Conservation (phyloP, 2,329 filamentous ascomycete genomes). For the Aspergillus felis region DNA sequence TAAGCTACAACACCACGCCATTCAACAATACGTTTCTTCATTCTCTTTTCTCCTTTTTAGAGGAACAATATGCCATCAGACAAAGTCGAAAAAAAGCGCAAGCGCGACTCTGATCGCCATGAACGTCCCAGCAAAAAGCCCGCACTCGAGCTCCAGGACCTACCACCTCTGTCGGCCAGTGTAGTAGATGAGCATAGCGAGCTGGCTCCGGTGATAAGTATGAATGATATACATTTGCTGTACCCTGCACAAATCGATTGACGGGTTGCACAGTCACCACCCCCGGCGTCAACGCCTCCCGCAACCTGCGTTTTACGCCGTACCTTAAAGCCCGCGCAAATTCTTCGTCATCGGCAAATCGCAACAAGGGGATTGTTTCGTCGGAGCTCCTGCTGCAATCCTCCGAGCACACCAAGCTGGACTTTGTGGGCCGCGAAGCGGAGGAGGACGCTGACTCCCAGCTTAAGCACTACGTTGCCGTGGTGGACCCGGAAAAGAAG, state of each 20-base stretch:
- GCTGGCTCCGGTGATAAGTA: constrained; percentile 50
- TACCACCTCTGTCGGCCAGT: constrained; percentile 42
- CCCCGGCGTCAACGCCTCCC: constrained; percentile 30
- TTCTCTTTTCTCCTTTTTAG: background rate
- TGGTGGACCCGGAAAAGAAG: constrained; percentile 54
- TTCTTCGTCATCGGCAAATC: constrained; percentile 22
- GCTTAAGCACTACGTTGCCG: constrained; percentile 58
- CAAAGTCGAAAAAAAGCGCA: constrained; percentile 49
- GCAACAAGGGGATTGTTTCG: constrained; percentile 34
- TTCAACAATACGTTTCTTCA: background rate
- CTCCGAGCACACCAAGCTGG: constrained; percentile 56
- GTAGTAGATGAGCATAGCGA: constrained; percentile 46
- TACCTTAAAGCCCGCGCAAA: constrained; percentile 50
- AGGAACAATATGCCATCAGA: constrained; percentile 28
- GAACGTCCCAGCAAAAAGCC: constrained; percentile 48
- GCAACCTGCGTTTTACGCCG: constrained; percentile 31
- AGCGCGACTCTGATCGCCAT: constrained; percentile 43
- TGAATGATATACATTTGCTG: constrained; percentile 10
- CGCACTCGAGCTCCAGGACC: constrained; percentile 34
- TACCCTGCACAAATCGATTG: background rate
- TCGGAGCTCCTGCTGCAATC: constrained; percentile 58
- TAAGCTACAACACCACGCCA: background rate
- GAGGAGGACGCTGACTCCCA: constrained; percentile 50
- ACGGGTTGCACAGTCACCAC: constrained; percentile 26
- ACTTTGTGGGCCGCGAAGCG: constrained; percentile 53